Evolutionary conservation across 208 protist genomes (phyloP).

Genomic region (Acanthamoeba quina): DNA sequence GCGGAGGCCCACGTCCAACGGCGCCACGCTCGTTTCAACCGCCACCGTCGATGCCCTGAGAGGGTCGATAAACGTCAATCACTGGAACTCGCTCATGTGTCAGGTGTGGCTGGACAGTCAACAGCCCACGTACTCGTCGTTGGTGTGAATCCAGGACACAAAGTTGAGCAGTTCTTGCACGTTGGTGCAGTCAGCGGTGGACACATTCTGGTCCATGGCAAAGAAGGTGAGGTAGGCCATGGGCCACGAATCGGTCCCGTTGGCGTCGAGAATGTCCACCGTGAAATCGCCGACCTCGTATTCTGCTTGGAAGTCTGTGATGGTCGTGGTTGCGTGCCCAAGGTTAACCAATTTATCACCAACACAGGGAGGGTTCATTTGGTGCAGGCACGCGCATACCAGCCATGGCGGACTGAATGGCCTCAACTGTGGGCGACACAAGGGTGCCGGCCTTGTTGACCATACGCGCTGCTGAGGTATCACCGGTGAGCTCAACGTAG

Average conservation of each 20-base stretch:
- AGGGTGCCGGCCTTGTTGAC: not conserved
- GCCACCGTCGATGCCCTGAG: not conserved
- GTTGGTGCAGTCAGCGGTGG: not conserved
- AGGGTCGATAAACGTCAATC: not conserved
- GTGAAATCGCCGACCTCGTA: not conserved
- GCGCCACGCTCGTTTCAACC: not conserved
- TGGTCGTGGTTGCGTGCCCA: not conserved
- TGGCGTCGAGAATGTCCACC: conserved; percentile 28
- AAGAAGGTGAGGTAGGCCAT: conserved; percentile 54
- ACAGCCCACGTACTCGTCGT: not conserved
- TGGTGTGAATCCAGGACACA: conserved; percentile 34
- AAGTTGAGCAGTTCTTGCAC: conserved; percentile 23
- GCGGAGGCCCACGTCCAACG: not conserved
- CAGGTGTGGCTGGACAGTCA: not conserved
- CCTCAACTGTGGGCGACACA: not conserved
- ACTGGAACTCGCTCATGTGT: not conserved
- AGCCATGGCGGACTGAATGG: conserved; percentile 2
- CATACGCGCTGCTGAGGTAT: not conserved
- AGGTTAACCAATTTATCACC: too few relatives aligned
- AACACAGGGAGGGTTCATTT: not conserved
- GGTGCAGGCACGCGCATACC: not conserved
- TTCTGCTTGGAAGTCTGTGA: not conserved
- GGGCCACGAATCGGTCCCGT: conserved; percentile 23
- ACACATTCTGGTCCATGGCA: not conserved
- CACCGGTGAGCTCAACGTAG: not conserved